These are phyloP conservation scores for Tausonia pullulans DNA, from an alignment of 1,284 basidiomycete species.

Conservation along the genomic window DNA sequence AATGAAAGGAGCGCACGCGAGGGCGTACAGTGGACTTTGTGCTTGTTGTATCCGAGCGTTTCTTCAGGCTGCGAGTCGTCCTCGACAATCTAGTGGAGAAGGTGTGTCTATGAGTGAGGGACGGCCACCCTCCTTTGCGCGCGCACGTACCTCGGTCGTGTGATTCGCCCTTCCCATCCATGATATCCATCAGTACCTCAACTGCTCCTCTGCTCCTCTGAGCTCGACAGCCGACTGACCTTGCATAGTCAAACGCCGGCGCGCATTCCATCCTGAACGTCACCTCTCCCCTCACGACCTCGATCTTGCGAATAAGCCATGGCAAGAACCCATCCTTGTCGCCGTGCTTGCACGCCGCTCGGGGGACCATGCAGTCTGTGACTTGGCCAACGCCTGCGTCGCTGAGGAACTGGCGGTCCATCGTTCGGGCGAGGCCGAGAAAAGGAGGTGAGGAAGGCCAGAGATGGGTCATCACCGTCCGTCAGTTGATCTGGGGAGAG, in stretches of 20 bases:
- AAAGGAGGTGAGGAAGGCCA: too few species aligned
- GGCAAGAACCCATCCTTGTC: slow-evolving; percentile 51
- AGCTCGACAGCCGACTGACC: too few species aligned
- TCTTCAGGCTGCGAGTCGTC: slow-evolving; percentile 39
- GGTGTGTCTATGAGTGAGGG: not conserved
- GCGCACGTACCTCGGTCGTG: slow-evolving; percentile 39
- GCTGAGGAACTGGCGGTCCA: slow-evolving; percentile 48
- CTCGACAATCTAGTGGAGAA: slow-evolving; percentile 27
- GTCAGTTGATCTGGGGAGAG: slow-evolving; percentile 19
- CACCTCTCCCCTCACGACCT: slow-evolving; percentile 66
- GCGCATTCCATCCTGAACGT: slow-evolving; percentile 67
- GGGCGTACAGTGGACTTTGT: slow-evolving; percentile 47
- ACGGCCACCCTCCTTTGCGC: not conserved
- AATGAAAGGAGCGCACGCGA: too few species aligned
- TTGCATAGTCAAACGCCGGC: slow-evolving; percentile 80
- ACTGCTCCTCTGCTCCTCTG: too few species aligned
- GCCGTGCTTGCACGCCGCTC: slow-evolving; percentile 29
- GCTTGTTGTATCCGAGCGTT: slow-evolving; percentile 33
- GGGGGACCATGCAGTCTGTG: slow-evolving; percentile 43
- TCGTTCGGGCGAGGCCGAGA: too few species aligned
- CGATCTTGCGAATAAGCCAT: slow-evolving; percentile 78
- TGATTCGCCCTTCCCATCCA: slow-evolving; percentile 48
- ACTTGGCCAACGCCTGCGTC: slow-evolving; percentile 67
- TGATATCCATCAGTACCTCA: too few species aligned
- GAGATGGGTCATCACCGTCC: too few species aligned